Evolutionary conservation across 164 flowering plant species (phyloP).

Genomic region (Malania oleifera): DNA sequence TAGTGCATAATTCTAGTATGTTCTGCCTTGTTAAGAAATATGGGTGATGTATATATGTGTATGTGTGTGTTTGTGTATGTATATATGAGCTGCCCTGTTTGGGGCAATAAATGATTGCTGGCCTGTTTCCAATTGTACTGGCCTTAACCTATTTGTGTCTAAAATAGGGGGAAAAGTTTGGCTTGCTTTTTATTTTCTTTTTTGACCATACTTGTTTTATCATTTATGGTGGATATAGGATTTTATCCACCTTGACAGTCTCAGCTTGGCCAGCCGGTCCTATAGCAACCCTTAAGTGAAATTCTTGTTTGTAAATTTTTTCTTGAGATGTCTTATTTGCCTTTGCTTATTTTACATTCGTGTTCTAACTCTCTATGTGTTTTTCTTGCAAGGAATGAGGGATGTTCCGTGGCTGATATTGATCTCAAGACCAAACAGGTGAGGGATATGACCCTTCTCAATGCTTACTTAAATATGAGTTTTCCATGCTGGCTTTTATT

Average conservation of each 20-base stretch:
- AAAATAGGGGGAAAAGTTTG: background rate
- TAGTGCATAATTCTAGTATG: background rate
- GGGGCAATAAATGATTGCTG: background rate
- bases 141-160: background rate
- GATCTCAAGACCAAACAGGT: background rate
- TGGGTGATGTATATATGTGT: too few species aligned
- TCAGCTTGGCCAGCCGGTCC: too few species aligned
- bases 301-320: background rate
- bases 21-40: background rate
- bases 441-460: background rate
- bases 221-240: too few species aligned
- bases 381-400: constrained; percentile 41
- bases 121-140: background rate
- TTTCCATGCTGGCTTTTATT: background rate
- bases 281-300: too few species aligned
- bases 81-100: too few species aligned
- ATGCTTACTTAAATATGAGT: too few species aligned
- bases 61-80: too few species aligned
- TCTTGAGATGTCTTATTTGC: too few species aligned
- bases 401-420: constrained; percentile 18
- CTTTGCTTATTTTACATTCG: background rate
- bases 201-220: too few species aligned
- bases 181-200: too few species aligned
- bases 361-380: background rate
- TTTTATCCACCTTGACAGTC: too few species aligned